These are phyloP conservation scores for Pseudogymnoascus sp. DNA, from an alignment of 2,329 filamentous ascomycete species.

Conservation along the genomic window DNA sequence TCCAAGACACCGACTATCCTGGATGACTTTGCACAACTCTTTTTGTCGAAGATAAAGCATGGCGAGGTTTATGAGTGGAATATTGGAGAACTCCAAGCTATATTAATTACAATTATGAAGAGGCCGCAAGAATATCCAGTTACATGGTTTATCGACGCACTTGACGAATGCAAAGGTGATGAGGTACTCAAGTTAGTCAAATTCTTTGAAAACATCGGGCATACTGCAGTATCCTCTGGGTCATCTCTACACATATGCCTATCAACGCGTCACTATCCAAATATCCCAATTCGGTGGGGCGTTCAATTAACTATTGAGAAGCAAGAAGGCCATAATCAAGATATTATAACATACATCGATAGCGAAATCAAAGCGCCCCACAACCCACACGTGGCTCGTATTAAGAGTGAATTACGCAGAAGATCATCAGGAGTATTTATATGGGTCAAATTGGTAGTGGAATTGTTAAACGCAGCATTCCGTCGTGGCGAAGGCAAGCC, in stretches of 20 bases:
- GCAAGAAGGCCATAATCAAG: slow-evolving; percentile 21
- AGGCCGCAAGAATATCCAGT: slow-evolving; percentile 13
- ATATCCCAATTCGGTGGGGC: slow-evolving; percentile 18
- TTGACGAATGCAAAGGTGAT: slow-evolving; percentile 36
- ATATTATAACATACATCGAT: slow-evolving; percentile 23
- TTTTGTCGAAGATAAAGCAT: slow-evolving; percentile 13
- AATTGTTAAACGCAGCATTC: slow-evolving; percentile 35
- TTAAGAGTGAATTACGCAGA: slow-evolving; percentile 15
- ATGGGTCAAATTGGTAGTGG: slow-evolving; percentile 22
- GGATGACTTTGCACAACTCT: slow-evolving; percentile 18
- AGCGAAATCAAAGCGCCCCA: slow-evolving; percentile 18
- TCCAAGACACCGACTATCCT: slow-evolving; percentile 28
- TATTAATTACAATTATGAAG: not conserved
- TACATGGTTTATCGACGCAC: slow-evolving; percentile 35
- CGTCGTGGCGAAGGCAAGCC: slow-evolving; percentile 19
- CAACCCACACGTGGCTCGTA: slow-evolving; percentile 14
- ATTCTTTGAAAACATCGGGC: slow-evolving; percentile 22
- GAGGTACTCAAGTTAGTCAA: slow-evolving; percentile 27
- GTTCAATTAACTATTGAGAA: slow-evolving; percentile 21
- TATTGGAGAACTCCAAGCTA: not conserved
- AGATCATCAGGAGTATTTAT: slow-evolving; percentile 22
- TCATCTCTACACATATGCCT: slow-evolving; percentile 17
- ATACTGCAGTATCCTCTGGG: slow-evolving; percentile 10
- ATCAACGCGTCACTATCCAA: slow-evolving; percentile 26
- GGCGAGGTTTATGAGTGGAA: not conserved